A percentile compares a stretch with the other conserved stretches of the same genome.
Evolutionary conservation across 139 green algal species (phyloP).

Genomic region (Micromonas commoda): DNA sequence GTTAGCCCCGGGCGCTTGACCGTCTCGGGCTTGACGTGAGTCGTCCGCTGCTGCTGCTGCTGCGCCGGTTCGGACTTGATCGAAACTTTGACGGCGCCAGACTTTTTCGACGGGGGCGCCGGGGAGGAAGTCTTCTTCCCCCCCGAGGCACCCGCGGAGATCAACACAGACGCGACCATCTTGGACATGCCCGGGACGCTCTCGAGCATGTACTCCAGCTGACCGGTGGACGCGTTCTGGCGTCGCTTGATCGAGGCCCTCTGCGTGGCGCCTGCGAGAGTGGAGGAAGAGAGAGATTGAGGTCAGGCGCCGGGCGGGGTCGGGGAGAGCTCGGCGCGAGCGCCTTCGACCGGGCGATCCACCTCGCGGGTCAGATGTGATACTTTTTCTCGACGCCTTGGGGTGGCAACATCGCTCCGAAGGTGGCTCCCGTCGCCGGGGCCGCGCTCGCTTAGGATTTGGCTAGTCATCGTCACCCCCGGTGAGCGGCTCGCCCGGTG

Average conservation of each 20-base stretch:
- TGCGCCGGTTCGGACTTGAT: too few species aligned
- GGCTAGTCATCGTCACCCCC: not conserved
- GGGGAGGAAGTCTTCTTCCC: not conserved
- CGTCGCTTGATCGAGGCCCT: not conserved
- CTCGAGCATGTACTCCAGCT: conserved; percentile 4
- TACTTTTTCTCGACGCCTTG: not conserved
- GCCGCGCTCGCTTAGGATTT: not conserved
- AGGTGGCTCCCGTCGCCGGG: not conserved
- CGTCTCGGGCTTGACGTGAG: too few species aligned
- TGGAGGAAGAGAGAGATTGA: not conserved
- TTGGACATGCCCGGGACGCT: not conserved
- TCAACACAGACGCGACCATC: not conserved
- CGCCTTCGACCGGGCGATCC: too few species aligned
- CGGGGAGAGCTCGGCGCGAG: not conserved
- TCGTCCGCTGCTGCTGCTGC: too few species aligned
- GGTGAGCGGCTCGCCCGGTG: not conserved
- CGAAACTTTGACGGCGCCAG: not conserved
- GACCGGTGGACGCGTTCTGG: not conserved
- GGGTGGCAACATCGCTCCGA: not conserved
- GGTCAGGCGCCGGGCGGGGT: not conserved
- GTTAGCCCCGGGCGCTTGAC: not conserved
- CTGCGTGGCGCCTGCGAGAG: not conserved
- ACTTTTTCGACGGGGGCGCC: not conserved
- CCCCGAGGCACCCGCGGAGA: not conserved
- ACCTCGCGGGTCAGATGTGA: not conserved